A percentile compares a stretch with the other conserved stretches of the same genome.
Conservation (phyloP, 2,329 filamentous ascomycete genomes). For the Blastomyces silverae region DNA sequence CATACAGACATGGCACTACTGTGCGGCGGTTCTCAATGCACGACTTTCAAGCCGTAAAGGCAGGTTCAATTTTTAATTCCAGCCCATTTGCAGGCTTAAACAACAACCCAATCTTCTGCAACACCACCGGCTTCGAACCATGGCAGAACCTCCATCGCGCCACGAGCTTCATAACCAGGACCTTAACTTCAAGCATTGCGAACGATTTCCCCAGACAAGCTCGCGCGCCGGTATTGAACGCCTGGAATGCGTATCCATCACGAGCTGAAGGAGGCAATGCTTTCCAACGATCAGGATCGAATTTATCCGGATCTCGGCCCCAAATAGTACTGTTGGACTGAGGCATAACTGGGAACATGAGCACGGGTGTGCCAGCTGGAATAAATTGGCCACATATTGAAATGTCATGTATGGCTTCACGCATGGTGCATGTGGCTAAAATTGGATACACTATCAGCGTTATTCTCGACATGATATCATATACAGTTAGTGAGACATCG, state of each 20-base stretch:
- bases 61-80: slow-evolving; percentile 8
- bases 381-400: slow-evolving; percentile 12
- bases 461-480: neutral
- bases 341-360: slow-evolving; percentile 11
- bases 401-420: neutral
- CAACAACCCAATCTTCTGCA: slow-evolving; percentile 9
- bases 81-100: slow-evolving; percentile 12
- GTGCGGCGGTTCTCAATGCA: too few relatives aligned
- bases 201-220: slow-evolving; percentile 11
- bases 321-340: slow-evolving; percentile 11
- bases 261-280: slow-evolving; percentile 8
- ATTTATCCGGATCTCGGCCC: slow-evolving; percentile 9
- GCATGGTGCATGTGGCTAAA: slow-evolving; percentile 9
- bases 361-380: slow-evolving; percentile 7
- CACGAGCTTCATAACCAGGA: slow-evolving; percentile 10
- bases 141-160: slow-evolving; percentile 10
- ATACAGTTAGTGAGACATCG: neutral
- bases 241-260: slow-evolving; percentile 12
- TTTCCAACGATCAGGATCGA: slow-evolving; percentile 13
- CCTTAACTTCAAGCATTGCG: slow-evolving; percentile 14
- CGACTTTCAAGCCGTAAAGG: neutral
- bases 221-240: slow-evolving; percentile 12
- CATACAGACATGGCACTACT: too few relatives aligned
- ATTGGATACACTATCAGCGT: neutral
- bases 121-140: neutral